A percentile compares a stretch with the other conserved stretches of the same genome.
phyloP scores from a whole-genome alignment of 2,329 filamentous ascomycete genomes.

The Colletotrichum scovillei region DNA sequence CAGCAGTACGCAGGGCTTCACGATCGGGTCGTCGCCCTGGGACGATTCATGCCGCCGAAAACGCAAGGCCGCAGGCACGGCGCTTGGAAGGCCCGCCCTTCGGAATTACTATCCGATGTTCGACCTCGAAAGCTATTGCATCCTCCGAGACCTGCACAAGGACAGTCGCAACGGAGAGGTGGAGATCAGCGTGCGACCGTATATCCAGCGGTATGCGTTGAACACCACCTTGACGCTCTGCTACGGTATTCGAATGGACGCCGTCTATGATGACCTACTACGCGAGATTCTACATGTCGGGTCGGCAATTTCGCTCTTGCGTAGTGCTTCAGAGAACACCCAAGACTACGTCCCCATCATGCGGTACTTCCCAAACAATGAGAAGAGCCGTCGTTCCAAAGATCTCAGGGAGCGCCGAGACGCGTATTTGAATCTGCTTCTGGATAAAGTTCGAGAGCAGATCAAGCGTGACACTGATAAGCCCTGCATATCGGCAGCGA shows the following conservation, averaged over 20 bases:
- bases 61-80: conserved; percentile 82
- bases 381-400: conserved; percentile 70
- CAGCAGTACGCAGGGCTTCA: conserved; percentile 81
- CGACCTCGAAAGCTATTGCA: conserved; percentile 69
- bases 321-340: conserved; percentile 85
- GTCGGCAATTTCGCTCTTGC: conserved; percentile 78
- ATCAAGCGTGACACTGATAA: conserved; percentile 54
- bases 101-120: conserved; percentile 87
- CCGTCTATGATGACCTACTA: conserved; percentile 74
- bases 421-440: conserved; percentile 74
- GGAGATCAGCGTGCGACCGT: conserved; percentile 71
- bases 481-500: conserved; percentile 57
- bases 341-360: conserved; percentile 86
- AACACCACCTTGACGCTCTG: conserved; percentile 84
- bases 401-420: conserved; percentile 77
- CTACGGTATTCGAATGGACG: conserved; percentile 81
- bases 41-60: conserved; percentile 83
- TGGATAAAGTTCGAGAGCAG: conserved; percentile 62
- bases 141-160: conserved; percentile 63
- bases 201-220: conserved; percentile 81
- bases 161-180: conserved; percentile 73
- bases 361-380: conserved; percentile 65
- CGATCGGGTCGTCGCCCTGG: conserved; percentile 87
- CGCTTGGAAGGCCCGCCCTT: conserved; percentile 79
- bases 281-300: conserved; percentile 82